Evolutionary conservation across 1,284 basidiomycete genomes (phyloP).

Genomic region (Ganoderma meredithae): DNA sequence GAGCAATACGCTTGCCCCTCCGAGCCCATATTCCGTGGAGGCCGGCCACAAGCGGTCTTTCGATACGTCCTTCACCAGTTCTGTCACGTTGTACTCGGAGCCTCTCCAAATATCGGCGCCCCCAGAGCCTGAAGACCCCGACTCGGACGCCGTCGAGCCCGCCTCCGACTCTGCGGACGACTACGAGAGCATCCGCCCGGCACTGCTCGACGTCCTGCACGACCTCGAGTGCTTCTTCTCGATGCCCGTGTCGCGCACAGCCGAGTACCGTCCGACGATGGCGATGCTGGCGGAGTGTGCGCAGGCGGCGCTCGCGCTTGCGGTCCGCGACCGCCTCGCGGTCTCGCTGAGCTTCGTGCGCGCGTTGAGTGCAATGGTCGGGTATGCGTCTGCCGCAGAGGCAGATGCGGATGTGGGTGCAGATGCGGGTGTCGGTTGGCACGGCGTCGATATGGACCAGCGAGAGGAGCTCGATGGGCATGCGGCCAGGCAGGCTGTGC

Average conservation of each 20-base stretch:
- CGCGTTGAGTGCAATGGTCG: conserved; percentile 21
- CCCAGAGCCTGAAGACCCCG: background rate
- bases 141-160: background rate
- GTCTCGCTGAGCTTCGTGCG: conserved; percentile 20
- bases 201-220: conserved; percentile 18
- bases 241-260: conserved; percentile 19
- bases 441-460: background rate
- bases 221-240: conserved; percentile 28
- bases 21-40: background rate
- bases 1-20: conserved; percentile 3
- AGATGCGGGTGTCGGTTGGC: background rate
- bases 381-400: background rate
- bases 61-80: conserved; percentile 1
- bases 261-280: conserved; percentile 26
- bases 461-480: conserved; percentile 14
- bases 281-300: conserved; percentile 30
- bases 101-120: conserved; percentile 1
- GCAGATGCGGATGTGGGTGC: background rate
- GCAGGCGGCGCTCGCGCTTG: conserved; percentile 25
- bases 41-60: conserved; percentile 7
- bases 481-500: conserved; percentile 20
- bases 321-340: conserved; percentile 18
- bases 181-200: conserved; percentile 21
- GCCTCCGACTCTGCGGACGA: conserved; percentile 7
- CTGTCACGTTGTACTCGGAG: conserved; percentile 2